A percentile compares a stretch with the other conserved stretches of the same genome.
Conservation (phyloP, 805 yeast genomes). For the Hanseniaspora taiwanica region DNA sequence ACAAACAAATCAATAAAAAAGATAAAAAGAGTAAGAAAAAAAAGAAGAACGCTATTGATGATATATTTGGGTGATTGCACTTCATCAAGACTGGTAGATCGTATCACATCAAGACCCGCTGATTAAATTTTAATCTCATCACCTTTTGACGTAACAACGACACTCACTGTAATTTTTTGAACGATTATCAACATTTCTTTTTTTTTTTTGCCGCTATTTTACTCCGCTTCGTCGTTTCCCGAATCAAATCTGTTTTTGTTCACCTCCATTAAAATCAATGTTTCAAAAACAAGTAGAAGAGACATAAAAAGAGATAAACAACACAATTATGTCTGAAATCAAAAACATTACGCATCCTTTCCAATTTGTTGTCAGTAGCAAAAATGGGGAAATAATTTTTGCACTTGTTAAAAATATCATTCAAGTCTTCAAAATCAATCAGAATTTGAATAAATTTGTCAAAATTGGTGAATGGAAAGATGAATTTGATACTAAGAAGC, state of each 20-base stretch:
- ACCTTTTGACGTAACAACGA: too few species aligned
- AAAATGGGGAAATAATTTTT: slow-evolving; percentile 35
- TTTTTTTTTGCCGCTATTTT: too few species aligned
- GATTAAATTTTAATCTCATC: too few species aligned
- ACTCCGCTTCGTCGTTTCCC: too few species aligned
- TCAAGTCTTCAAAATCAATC: slow-evolving; percentile 33
- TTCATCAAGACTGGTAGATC: too few species aligned
- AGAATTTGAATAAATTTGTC: slow-evolving; percentile 21
- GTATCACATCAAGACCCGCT: too few species aligned
- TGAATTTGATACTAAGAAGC: slow-evolving; percentile 33
- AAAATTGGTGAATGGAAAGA: slow-evolving; percentile 54
- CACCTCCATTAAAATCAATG: background rate
- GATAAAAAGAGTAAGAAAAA: slow-evolving; percentile 4
- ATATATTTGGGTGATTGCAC: slow-evolving; percentile 4
- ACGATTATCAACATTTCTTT: too few species aligned
- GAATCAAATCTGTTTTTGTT: too few species aligned
- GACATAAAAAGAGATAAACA: background rate
- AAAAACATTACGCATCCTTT: slow-evolving; percentile 55
- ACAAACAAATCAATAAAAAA: slow-evolving; percentile 1
- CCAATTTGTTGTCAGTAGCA: slow-evolving; percentile 39
- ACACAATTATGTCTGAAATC: background rate
- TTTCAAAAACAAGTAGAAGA: background rate
- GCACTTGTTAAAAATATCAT: slow-evolving; percentile 46
- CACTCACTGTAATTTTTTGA: too few species aligned
- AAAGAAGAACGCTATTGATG: slow-evolving; percentile 5